phyloP scores from a whole-genome alignment of 208 protist species.

The Wallacemonas collosoma region DNA sequence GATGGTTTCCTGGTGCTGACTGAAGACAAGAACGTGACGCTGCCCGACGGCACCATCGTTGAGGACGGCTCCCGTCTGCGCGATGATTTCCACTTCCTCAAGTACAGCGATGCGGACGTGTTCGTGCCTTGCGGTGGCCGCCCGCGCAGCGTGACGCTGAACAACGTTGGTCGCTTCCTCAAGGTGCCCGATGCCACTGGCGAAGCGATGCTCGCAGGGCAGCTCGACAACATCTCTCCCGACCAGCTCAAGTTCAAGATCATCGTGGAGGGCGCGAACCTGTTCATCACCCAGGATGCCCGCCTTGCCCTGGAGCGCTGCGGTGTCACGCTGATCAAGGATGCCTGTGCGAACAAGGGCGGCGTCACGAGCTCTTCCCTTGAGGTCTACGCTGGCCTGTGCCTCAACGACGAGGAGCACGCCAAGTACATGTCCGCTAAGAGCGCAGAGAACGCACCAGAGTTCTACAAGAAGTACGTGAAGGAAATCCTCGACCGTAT shows the following conservation, averaged over 20 bases:
- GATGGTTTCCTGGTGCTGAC: slow-evolving; percentile 93
- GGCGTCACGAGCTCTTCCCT: slow-evolving; percentile 97
- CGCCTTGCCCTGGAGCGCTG: slow-evolving; percentile 89
- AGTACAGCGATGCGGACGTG: slow-evolving; percentile 86
- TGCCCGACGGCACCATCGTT: slow-evolving; percentile 88
- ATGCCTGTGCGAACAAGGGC: slow-evolving; percentile 96
- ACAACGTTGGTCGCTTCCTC: slow-evolving; percentile 91
- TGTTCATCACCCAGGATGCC: slow-evolving; percentile 96
- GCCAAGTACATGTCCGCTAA: slow-evolving; percentile 89
- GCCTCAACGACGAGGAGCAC: slow-evolving; percentile 93
- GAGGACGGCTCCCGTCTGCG: slow-evolving; percentile 78
- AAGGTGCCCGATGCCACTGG: slow-evolving; percentile 62
- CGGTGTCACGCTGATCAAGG: slow-evolving; percentile 89
- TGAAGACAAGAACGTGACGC: slow-evolving; percentile 83
- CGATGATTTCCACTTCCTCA: slow-evolving; percentile 94
- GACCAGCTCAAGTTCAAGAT: slow-evolving; percentile 90
- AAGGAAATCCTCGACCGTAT: slow-evolving; percentile 87
- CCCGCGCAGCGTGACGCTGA: slow-evolving; percentile 92
- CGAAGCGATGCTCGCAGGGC: slow-evolving; percentile 67
- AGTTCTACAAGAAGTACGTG: slow-evolving; percentile 94
- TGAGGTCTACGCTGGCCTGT: slow-evolving; percentile 95
- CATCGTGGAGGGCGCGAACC: slow-evolving; percentile 97
- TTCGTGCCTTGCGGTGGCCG: slow-evolving; percentile 97
- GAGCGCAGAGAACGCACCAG: slow-evolving; percentile 56
- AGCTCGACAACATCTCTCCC: slow-evolving; percentile 41